These are phyloP conservation scores for Hypoxylon cercidicola DNA, from an alignment of 495 filamentous ascomycete species.

Conservation along the genomic window DNA sequence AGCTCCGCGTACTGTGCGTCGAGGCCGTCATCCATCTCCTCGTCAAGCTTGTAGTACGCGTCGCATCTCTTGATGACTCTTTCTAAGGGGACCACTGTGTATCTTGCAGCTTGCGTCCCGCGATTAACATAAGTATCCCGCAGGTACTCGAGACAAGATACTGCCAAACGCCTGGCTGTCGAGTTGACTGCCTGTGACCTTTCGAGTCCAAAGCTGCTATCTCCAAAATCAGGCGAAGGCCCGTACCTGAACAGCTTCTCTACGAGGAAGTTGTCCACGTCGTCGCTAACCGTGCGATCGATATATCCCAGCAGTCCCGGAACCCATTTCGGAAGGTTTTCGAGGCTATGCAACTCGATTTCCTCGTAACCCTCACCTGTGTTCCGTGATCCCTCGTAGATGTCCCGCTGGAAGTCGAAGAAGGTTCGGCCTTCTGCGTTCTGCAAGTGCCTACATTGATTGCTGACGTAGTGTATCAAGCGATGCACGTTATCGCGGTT, in stretches of 20 bases:
- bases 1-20: conserved; percentile 52
- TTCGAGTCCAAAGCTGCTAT: conserved; percentile 36
- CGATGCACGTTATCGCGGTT: conserved; percentile 37
- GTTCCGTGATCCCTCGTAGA: conserved; percentile 46
- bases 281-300: conserved; percentile 63
- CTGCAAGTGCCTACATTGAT: conserved; percentile 53
- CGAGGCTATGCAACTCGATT: conserved; percentile 51
- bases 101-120: conserved; percentile 52
- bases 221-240: conserved; percentile 42
- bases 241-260: conserved; percentile 64
- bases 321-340: conserved; percentile 69
- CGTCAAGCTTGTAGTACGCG: conserved; percentile 52
- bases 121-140: conserved; percentile 55
- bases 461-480: conserved; percentile 49
- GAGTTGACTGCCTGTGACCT: conserved; percentile 42
- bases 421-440: conserved; percentile 55
- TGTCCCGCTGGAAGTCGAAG: conserved; percentile 52
- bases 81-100: conserved; percentile 52
- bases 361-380: conserved; percentile 41
- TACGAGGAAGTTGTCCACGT: conserved; percentile 65
- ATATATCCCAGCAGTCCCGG: conserved; percentile 74
- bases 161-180: conserved; percentile 52
- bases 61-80: conserved; percentile 56
- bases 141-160: conserved; percentile 59
- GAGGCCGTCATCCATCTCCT: conserved; percentile 49